phyloP scores from a whole-genome alignment of 140 eudicot genomes.

The Bidens hawaiensis region DNA sequence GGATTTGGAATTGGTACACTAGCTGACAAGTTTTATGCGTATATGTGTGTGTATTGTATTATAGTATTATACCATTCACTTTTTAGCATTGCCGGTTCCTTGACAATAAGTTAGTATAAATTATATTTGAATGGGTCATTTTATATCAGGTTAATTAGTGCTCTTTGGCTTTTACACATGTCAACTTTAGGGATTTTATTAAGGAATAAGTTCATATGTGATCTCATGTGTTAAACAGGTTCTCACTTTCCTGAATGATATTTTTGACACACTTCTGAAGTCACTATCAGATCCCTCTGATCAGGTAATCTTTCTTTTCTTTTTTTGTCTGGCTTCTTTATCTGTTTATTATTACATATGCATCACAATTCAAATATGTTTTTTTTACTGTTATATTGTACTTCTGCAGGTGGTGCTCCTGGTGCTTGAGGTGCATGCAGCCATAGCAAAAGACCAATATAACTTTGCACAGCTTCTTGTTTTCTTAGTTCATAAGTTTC shows the following conservation, averaged over 20 bases:
- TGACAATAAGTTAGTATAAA: background rate
- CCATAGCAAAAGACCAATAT: constrained; percentile 69
- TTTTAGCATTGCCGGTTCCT: constrained; percentile 6
- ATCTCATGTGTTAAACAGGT: constrained; percentile 50
- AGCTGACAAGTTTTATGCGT: background rate
- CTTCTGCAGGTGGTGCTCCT: constrained; percentile 73
- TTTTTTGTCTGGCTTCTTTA: constrained; percentile 8
- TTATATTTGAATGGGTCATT: background rate
- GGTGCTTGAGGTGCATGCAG: constrained; percentile 91
- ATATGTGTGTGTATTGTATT: no score
- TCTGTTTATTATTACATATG: background rate
- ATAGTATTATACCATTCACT: background rate
- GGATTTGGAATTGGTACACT: constrained; percentile 9
- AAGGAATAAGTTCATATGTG: constrained; percentile 4
- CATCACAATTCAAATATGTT: background rate
- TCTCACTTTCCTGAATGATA: constrained; percentile 62
- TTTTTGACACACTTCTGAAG: constrained; percentile 79
- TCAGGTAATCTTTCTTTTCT: constrained; percentile 55
- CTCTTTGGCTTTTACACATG: constrained; percentile 3
- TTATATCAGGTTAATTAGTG: constrained; percentile 13
- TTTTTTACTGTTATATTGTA: constrained; percentile 10
- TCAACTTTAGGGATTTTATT: background rate
- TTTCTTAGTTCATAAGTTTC: constrained; percentile 60
- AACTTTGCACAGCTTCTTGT: constrained; percentile 79
- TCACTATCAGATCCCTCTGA: constrained; percentile 87